Evolutionary conservation across 1,284 basidiomycete species (phyloP), one percentile per base, ranked within the genome.

Genomic region (Ceratobasidium sp.): DNA sequence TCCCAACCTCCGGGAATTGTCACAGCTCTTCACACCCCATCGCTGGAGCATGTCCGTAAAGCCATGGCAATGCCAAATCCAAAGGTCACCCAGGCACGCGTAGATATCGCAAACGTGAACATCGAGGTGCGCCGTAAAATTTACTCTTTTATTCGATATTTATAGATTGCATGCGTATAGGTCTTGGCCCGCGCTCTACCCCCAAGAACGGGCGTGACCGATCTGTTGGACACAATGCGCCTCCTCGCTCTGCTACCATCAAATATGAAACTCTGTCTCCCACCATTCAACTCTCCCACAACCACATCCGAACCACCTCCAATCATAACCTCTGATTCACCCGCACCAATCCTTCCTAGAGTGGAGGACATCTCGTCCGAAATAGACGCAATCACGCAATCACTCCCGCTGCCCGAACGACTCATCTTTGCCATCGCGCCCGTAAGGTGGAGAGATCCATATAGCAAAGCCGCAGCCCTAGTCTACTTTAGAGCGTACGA

Each of bases 1-100:
- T 93, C 95, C 0, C 79, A 97, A 10, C 79, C 86, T n/a, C 80
- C 84, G 1, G 79, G 82, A 1, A 94, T 97, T 78, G 84, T 98
- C 16, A 84, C 86, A 0, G 80, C 87, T 62, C 83, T 98, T 6
- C 78, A 80, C 5, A 76, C 79, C 1, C 81, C 84, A 12, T 81
- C 87, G 46, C 79, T 77, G 0, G 77, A 78, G 9, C 36, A 52
- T 23, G 28, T 69, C 5, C 32, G 78, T n/a, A 76, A 77, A 16
- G 83, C 85, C 0, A 80, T 88, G 32, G 77, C 75, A 3, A 75
- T 84, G 0, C 82, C 86, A 0, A 81, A 85, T 3, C 77, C 79
- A 0, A 79, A 82, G 18, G 82, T 88, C 59, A 43, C 34, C 2
- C 55, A 72, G 26, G 77, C 77, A 8, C 34, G 59, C 1, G 48